Percentiles rank a stretch among this genome's conserved stretches.
phyloP scores from a whole-genome alignment of 345 rosid species.

The Erodium maritimum region DNA sequence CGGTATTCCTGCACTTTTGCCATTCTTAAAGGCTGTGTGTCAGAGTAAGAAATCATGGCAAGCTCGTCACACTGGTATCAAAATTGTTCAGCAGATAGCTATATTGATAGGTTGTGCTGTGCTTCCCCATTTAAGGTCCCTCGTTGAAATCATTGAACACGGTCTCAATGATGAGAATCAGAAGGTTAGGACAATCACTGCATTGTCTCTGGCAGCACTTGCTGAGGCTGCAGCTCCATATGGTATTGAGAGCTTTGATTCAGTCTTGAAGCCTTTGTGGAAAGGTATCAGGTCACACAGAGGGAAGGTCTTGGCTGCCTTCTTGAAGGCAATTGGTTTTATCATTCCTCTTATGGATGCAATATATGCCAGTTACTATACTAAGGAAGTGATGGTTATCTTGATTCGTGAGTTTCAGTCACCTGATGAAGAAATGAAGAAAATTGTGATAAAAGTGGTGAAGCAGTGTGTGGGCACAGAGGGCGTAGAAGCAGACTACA shows the following conservation, averaged over 20 bases:
- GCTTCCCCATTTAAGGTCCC: constrained; percentile 84
- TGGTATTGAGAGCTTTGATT: constrained; percentile 96
- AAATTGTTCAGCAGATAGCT: constrained; percentile 99
- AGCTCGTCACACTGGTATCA: constrained; percentile 98
- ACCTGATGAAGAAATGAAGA: constrained; percentile 99
- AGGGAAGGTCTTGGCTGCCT: constrained; percentile 98
- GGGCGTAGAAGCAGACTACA: constrained; percentile 91
- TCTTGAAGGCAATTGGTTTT: constrained; percentile 97
- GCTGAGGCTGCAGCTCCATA: constrained; percentile 99
- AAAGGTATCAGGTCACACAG: constrained; percentile 97
- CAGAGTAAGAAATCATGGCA: constrained; percentile 99
- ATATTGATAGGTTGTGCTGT: constrained; percentile 98
- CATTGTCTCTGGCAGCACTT: constrained; percentile 96
- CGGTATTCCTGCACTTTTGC: constrained; percentile 87
- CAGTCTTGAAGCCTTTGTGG: constrained; percentile 97
- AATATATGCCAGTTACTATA: constrained; percentile 82
- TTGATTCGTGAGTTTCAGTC: constrained; percentile 98
- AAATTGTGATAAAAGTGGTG: constrained; percentile 92
- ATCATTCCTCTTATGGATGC: constrained; percentile 99
- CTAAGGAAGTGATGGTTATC: constrained; percentile 91
- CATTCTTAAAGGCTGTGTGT: constrained; percentile 94
- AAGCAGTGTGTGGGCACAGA: constrained; percentile 98
- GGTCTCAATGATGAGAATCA: constrained; percentile 97
- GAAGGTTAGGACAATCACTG: constrained; percentile 96
- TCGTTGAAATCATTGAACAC: constrained; percentile 86